Evolutionary conservation across 2,329 filamentous ascomycete species (phyloP).

Genomic region (Raffaelea ambrosiae): DNA sequence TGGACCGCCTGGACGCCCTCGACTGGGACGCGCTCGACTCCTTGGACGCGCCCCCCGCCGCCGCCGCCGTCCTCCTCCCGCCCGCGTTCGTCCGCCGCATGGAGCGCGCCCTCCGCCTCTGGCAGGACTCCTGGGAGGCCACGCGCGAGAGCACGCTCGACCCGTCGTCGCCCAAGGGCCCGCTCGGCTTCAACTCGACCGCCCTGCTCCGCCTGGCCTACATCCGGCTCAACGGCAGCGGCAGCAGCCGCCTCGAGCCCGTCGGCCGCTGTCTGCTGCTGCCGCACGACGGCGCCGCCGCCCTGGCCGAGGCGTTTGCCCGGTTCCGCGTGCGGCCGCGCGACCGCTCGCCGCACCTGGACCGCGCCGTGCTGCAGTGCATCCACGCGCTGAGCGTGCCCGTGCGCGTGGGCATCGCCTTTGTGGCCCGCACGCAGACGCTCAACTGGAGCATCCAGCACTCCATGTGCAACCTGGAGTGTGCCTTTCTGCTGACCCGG

Average conservation of each 20-base stretch:
- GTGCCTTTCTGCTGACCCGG: conserved; percentile 29
- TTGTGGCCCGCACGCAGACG: conserved; percentile 42
- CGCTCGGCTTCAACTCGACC: conserved; percentile 40
- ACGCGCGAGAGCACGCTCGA: conserved; percentile 44
- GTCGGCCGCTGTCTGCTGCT: too few relatives aligned
- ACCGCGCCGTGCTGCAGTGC: conserved; percentile 40
- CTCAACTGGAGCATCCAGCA: conserved; percentile 49
- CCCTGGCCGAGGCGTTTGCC: conserved; percentile 24
- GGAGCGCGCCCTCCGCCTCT: conserved; percentile 21
- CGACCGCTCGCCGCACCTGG: conserved; percentile 33
- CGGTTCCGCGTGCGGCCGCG: conserved; percentile 28
- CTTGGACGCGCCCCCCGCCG: too few relatives aligned
- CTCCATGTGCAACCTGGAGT: conserved; percentile 43
- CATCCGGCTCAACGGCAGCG: conserved; percentile 21
- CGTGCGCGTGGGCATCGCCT: conserved; percentile 42
- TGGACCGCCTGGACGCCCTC: too few relatives aligned
- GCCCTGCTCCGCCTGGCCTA: conserved; percentile 21
- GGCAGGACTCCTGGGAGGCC: conserved; percentile 44
- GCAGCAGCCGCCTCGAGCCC: too few relatives aligned
- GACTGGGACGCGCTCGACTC: too few relatives aligned
- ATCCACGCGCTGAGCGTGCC: conserved; percentile 45
- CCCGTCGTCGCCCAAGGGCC: conserved; percentile 41
- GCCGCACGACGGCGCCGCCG: too few relatives aligned
- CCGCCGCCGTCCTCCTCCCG: too few relatives aligned
- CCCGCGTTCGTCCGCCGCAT: too few relatives aligned